A percentile compares a stretch with the other conserved stretches of the same genome.
Conservation (phyloP, 345 rosid species). For the Trapa incisa region DNA sequence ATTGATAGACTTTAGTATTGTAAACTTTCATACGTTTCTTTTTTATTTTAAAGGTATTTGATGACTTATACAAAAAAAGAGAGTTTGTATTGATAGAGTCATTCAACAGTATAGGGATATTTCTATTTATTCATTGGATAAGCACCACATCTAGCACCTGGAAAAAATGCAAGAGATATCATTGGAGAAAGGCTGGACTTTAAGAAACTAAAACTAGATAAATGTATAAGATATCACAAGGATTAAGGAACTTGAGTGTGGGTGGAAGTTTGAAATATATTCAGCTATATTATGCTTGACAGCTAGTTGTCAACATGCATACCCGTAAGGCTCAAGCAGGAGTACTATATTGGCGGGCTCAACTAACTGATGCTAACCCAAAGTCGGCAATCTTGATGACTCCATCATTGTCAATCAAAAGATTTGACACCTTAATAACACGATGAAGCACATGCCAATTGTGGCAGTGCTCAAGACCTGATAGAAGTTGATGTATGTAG, state of each 20-base stretch:
- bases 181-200: not conserved
- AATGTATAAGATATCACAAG: too few relatives aligned
- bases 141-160: too few relatives aligned
- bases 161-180: not conserved
- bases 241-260: too few relatives aligned
- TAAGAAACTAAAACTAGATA: too few relatives aligned
- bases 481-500: slow-evolving; percentile 28
- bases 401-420: slow-evolving; percentile 32
- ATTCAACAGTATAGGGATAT: not conserved
- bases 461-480: slow-evolving; percentile 42
- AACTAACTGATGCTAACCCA: slow-evolving; percentile 24
- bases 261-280: too few relatives aligned
- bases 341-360: not conserved
- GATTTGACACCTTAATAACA: slow-evolving; percentile 37
- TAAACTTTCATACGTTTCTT: not conserved
- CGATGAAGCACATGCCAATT: slow-evolving; percentile 34
- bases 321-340: not conserved
- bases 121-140: not conserved
- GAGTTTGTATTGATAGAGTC: not conserved
- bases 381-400: slow-evolving; percentile 39
- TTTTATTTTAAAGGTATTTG: too few relatives aligned
- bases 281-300: not conserved
- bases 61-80: not conserved
- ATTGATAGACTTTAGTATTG: not conserved
- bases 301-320: not conserved